Percentiles rank a stretch among this genome's conserved stretches.
phyloP scores from a whole-genome alignment of 768 basidiomycete genomes.

The Saitozyma sp. region DNA sequence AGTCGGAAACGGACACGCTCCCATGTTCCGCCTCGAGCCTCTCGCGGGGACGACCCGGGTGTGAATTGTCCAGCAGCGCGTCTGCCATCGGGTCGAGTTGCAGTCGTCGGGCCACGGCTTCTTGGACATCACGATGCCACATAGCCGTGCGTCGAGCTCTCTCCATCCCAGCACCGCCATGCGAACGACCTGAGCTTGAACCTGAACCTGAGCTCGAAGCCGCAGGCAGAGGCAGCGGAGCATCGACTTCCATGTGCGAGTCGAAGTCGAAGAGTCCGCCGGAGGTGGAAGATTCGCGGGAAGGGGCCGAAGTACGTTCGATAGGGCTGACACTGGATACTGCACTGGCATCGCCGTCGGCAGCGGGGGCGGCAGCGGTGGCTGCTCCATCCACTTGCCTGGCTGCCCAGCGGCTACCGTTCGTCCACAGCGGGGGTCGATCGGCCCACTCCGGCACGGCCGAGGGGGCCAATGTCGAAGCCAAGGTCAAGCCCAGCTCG shows the following conservation, averaged over 20 bases:
- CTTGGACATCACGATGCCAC: constrained; percentile 7
- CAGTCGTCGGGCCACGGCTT: constrained; percentile 10
- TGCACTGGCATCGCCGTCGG: not conserved
- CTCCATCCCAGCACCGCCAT: no score
- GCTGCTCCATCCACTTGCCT: not conserved
- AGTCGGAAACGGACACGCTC: not conserved
- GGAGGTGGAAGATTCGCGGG: not conserved
- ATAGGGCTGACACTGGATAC: no score
- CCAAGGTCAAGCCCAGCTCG: not conserved
- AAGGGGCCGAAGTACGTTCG: not conserved
- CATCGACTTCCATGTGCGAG: not conserved
- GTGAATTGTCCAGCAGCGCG: no score
- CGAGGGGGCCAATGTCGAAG: not conserved
- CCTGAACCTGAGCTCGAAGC: not conserved
- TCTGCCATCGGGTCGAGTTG: constrained; percentile 6
- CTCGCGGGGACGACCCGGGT: not conserved
- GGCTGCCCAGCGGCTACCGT: not conserved
- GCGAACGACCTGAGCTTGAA: not conserved
- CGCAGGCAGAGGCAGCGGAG: not conserved
- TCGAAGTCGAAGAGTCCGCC: not conserved
- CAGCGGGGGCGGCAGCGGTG: not conserved
- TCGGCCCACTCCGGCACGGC: not conserved
- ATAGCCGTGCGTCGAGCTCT: not conserved
- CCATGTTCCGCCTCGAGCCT: not conserved
- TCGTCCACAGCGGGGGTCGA: not conserved